Evolutionary conservation across 2,329 filamentous ascomycete genomes (phyloP).

Genomic region (Aureobasidium subglaciale): DNA sequence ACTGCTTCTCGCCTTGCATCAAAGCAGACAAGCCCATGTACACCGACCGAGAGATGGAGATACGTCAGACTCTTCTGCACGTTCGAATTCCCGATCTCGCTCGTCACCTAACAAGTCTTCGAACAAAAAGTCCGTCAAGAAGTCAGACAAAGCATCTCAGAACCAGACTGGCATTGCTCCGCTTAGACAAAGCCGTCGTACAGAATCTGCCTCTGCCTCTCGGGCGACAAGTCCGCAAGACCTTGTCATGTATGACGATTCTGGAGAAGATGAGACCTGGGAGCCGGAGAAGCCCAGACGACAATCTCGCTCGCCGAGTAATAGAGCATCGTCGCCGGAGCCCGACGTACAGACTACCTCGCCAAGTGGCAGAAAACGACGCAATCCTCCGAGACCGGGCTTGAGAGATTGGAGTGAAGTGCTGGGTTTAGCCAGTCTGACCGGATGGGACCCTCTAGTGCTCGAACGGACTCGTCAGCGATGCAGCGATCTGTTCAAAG

Average conservation of each 20-base stretch:
- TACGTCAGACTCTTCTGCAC: background rate
- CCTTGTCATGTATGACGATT: background rate
- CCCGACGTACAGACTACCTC: background rate
- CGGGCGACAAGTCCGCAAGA: background rate
- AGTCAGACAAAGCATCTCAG: background rate
- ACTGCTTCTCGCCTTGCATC: slow-evolving; percentile 64
- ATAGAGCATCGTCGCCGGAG: background rate
- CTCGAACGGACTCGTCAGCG: slow-evolving; percentile 64
- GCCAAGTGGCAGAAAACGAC: background rate
- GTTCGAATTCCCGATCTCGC: background rate
- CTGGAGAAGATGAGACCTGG: slow-evolving; percentile 8
- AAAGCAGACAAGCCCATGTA: slow-evolving; percentile 30
- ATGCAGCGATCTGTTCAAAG: slow-evolving; percentile 67
- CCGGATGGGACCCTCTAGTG: slow-evolving; percentile 59
- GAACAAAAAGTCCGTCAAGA: background rate
- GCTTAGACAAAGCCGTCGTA: background rate
- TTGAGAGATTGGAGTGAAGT: slow-evolving; percentile 80
- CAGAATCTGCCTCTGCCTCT: background rate
- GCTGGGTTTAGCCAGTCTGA: slow-evolving; percentile 67
- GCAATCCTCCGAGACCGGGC: slow-evolving; percentile 26
- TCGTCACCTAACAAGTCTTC: background rate
- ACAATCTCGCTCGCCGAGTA: background rate
- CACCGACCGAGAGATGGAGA: slow-evolving; percentile 8
- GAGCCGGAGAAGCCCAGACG: background rate
- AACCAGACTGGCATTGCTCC: background rate